These are phyloP conservation scores for Acanthamoeba lenticulata DNA, from an alignment of 208 protist species.

Conservation along the genomic window DNA sequence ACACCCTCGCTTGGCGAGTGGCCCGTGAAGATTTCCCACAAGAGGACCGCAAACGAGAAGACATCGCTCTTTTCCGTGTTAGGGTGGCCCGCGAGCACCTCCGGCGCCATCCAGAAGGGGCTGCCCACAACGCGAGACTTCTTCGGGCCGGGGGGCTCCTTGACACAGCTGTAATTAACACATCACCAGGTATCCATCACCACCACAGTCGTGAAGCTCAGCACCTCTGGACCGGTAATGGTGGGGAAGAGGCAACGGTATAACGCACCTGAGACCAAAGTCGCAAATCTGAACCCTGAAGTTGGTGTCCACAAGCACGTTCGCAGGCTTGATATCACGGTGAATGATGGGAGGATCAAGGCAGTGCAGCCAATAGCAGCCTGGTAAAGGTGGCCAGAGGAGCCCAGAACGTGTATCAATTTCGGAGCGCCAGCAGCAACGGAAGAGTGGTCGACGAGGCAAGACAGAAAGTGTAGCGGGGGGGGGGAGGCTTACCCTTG, in stretches of 20 bases:
- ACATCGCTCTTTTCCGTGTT: slow-evolving; percentile 54
- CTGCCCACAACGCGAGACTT: neutral
- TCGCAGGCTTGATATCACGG: slow-evolving; percentile 93
- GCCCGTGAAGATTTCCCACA: slow-evolving; percentile 50
- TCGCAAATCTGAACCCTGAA: slow-evolving; percentile 92
- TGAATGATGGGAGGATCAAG: slow-evolving; percentile 86
- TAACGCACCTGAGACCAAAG: slow-evolving; percentile 93
- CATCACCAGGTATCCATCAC: neutral
- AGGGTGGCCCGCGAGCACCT: neutral
- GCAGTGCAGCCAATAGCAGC: slow-evolving; percentile 53
- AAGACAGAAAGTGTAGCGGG: neutral
- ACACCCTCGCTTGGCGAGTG: slow-evolving; percentile 22
- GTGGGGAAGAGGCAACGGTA: neutral
- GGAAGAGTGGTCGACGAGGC: neutral
- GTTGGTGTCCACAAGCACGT: slow-evolving; percentile 89
- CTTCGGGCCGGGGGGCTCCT: slow-evolving; percentile 4
- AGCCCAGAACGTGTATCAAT: too few relatives aligned
- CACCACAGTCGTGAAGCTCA: neutral
- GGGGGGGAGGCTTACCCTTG: neutral
- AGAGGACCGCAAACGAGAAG: slow-evolving; percentile 26
- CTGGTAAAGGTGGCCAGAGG: neutral
- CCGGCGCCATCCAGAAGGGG: slow-evolving; percentile 52
- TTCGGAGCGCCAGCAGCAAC: too few relatives aligned
- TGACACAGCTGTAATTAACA: neutral
- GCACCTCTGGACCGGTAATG: too few relatives aligned